A percentile compares a stretch with the other conserved stretches of the same genome.
Conservation (phyloP, 345 rosid species). For the Salix purpurea region DNA sequence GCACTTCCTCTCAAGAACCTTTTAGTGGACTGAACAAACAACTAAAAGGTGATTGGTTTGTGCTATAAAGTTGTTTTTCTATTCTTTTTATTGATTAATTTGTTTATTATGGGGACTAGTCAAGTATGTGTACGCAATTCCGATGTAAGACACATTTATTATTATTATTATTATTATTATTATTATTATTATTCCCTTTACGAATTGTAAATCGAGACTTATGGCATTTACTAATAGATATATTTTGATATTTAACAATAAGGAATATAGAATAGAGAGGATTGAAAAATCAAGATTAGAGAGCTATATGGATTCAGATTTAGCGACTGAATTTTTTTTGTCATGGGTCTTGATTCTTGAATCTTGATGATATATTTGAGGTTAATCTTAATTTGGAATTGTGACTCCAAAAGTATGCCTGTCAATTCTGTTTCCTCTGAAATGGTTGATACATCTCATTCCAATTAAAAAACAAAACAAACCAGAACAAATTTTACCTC, state of each 20-base stretch:
- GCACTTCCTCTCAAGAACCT: background rate
- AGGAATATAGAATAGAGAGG: background rate
- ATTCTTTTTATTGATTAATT: background rate
- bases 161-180: too few species aligned
- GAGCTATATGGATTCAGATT: background rate
- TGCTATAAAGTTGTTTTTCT: background rate
- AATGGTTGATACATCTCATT: too few species aligned
- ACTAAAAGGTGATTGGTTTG: background rate
- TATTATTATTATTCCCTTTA: too few species aligned
- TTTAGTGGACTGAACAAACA: background rate
- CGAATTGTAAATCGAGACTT: too few species aligned
- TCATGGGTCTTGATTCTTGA: background rate
- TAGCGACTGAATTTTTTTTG: background rate
- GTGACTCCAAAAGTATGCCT: too few species aligned
- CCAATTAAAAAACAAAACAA: too few species aligned
- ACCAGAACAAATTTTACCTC: too few species aligned
- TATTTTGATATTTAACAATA: too few species aligned
- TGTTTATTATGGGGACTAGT: background rate
- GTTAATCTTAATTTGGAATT: background rate
- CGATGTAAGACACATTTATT: too few species aligned
- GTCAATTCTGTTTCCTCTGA: too few species aligned
- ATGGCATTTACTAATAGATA: too few species aligned
- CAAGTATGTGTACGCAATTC: background rate
- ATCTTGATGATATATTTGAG: background rate
- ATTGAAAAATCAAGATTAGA: background rate